Conservation (phyloP, 495 filamentous ascomycete genomes). For the Daldinia concentrica region DNA sequence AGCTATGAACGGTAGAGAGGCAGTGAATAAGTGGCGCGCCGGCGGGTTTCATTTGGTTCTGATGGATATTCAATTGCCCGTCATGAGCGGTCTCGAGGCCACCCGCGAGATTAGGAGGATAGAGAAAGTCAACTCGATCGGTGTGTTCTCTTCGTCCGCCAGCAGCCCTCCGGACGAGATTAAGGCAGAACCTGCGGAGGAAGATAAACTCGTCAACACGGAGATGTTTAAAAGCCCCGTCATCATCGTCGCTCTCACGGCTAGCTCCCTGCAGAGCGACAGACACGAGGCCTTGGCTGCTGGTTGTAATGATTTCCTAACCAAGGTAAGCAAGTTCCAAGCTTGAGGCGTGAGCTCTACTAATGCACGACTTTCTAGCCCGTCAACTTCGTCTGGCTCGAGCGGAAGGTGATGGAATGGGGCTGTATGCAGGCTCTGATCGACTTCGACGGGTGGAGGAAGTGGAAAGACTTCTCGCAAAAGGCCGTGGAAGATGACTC, state of each 20-base stretch:
- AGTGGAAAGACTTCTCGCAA: conserved; percentile 86
- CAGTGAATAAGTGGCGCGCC: conserved; percentile 89
- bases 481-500: conserved; percentile 48
- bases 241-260: conserved; percentile 97
- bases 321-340: conserved; percentile 74
- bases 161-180: conserved; percentile 53
- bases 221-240: conserved; percentile 92
- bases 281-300: conserved; percentile 94
- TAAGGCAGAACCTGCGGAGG: conserved; percentile 54
- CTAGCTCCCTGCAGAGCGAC: conserved; percentile 91
- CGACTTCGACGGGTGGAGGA: conserved; percentile 97
- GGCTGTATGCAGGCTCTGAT: conserved; percentile 99
- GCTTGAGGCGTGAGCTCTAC: not conserved
- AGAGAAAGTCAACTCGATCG: conserved; percentile 89
- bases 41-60: conserved; percentile 97
- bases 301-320: conserved; percentile 97
- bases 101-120: conserved; percentile 94
- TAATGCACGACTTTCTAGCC: conserved; percentile 64
- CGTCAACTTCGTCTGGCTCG: conserved; percentile 96
- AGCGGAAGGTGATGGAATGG: conserved; percentile 98
- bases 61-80: conserved; percentile 98
- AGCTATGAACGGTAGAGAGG: conserved; percentile 91
- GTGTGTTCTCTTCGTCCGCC: conserved; percentile 72
- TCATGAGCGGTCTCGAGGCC: conserved; percentile 97
- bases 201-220: conserved; percentile 75